Conservation (phyloP, 106 monocot species). For the Acorus calamus region DNA sequence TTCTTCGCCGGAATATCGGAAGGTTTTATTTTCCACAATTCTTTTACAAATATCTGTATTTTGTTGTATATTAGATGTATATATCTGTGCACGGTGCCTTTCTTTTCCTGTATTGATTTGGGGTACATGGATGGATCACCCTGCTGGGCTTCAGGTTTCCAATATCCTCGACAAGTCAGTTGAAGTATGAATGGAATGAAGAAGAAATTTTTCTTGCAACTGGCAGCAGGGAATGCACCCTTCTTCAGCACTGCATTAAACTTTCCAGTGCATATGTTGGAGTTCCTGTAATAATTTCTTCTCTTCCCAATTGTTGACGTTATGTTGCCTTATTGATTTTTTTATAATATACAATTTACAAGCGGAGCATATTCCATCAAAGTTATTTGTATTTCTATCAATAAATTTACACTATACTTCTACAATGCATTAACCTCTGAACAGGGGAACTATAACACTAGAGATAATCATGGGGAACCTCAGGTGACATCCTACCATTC, state of each 20-base stretch:
- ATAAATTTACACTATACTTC: too few species aligned
- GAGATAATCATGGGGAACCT: conserved; percentile 49
- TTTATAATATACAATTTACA: too few species aligned
- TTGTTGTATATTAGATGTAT: too few species aligned
- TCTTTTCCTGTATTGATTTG: background rate
- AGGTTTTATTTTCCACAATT: background rate
- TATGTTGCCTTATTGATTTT: too few species aligned
- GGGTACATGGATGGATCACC: background rate
- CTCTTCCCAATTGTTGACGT: background rate
- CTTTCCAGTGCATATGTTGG: conserved; percentile 58
- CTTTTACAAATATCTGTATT: too few species aligned
- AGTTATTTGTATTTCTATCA: too few species aligned
- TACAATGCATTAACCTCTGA: background rate
- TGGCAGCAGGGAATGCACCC: conserved; percentile 29
- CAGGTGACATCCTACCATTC: conserved; percentile 49
- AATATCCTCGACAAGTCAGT: conserved; percentile 1
- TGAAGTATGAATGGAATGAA: conserved; percentile 39
- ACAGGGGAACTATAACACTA: conserved; percentile 23
- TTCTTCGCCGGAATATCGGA: background rate
- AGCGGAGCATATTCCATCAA: too few species aligned
- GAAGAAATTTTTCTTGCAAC: conserved; percentile 57
- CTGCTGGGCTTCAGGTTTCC: conserved; percentile 12
- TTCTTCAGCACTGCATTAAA: conserved; percentile 33
- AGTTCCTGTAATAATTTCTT: conserved; percentile 33
- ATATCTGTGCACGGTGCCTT: background rate